Conservation (phyloP, 116 monocot genomes). For the Phalaenopsis hybrid region DNA sequence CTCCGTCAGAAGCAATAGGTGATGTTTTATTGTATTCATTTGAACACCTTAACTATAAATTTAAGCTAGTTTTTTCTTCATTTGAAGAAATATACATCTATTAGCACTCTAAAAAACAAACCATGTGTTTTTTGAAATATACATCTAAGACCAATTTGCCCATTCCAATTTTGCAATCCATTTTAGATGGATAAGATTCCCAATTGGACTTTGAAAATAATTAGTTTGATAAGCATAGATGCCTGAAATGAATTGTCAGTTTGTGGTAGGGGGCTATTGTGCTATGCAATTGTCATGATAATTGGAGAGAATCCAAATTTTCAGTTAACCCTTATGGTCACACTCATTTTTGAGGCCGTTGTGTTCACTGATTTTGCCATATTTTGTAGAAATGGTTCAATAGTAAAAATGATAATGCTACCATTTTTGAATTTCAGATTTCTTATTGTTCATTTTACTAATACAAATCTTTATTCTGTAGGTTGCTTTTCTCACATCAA, state of each 20-base stretch:
- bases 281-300: not conserved
- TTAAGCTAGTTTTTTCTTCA: not conserved
- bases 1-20: conserved; percentile 59
- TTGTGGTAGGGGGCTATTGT: not conserved
- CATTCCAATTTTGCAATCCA: not conserved
- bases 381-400: not conserved
- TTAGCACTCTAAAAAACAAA: too few relatives aligned
- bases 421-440: not conserved
- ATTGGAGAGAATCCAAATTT: not conserved
- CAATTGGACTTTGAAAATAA: too few relatives aligned
- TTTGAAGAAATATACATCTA: not conserved
- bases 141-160: not conserved
- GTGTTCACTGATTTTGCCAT: not conserved
- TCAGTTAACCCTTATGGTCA: not conserved
- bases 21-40: conserved; percentile 16
- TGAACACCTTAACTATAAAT: not conserved
- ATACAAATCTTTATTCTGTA: conserved; percentile 23
- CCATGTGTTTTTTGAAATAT: too few relatives aligned
- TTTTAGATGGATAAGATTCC: not conserved
- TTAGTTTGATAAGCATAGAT: not conserved
- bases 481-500: conserved; percentile 70
- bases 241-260: not conserved
- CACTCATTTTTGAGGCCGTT: not conserved
- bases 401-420: not conserved
- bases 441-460: not conserved